A percentile compares a stretch with the other conserved stretches of the same genome.
Conservation (phyloP, 1,139 yeast genomes). For the Hemisphaericaspora xylanilytica region DNA sequence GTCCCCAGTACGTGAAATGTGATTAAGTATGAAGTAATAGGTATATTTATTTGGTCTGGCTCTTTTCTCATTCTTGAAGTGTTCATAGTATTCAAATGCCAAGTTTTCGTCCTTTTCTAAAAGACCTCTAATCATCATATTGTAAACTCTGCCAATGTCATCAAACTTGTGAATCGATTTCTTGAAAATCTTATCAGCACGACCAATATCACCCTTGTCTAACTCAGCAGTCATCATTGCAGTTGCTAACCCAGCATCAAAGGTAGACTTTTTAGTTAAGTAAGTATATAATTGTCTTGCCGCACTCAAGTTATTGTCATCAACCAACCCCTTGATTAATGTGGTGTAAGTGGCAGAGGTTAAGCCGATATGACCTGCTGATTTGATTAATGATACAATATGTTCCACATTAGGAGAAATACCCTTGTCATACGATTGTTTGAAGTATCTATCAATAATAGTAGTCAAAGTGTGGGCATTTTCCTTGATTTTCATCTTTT, state of each 20-base stretch:
- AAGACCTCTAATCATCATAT: slow-evolving; percentile 56
- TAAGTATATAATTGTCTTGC: slow-evolving; percentile 50
- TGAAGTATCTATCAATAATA: slow-evolving; percentile 56
- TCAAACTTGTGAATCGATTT: slow-evolving; percentile 32
- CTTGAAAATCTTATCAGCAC: slow-evolving; percentile 50
- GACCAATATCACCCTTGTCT: slow-evolving; percentile 43
- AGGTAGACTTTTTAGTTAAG: slow-evolving; percentile 32
- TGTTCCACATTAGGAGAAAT: slow-evolving; percentile 40
- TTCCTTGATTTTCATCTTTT: slow-evolving; percentile 44
- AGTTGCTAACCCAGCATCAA: slow-evolving; percentile 46
- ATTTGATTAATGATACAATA: slow-evolving; percentile 44
- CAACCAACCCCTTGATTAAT: slow-evolving; percentile 56
- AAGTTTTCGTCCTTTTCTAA: slow-evolving; percentile 33
- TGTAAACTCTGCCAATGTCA: slow-evolving; percentile 51
- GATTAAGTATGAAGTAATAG: slow-evolving; percentile 52
- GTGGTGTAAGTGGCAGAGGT: slow-evolving; percentile 54
- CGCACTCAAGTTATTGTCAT: slow-evolving; percentile 46
- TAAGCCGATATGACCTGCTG: slow-evolving; percentile 36
- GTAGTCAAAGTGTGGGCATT: slow-evolving; percentile 69
- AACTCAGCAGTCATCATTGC: slow-evolving; percentile 61
- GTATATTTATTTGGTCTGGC: slow-evolving; percentile 53
- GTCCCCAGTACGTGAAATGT: slow-evolving; percentile 24
- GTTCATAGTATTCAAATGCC: slow-evolving; percentile 41
- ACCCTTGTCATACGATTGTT: slow-evolving; percentile 44
- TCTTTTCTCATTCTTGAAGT: slow-evolving; percentile 23